phyloP scores from a whole-genome alignment of 2,329 filamentous ascomycete species.

The Ophiocordyceps australis region DNA sequence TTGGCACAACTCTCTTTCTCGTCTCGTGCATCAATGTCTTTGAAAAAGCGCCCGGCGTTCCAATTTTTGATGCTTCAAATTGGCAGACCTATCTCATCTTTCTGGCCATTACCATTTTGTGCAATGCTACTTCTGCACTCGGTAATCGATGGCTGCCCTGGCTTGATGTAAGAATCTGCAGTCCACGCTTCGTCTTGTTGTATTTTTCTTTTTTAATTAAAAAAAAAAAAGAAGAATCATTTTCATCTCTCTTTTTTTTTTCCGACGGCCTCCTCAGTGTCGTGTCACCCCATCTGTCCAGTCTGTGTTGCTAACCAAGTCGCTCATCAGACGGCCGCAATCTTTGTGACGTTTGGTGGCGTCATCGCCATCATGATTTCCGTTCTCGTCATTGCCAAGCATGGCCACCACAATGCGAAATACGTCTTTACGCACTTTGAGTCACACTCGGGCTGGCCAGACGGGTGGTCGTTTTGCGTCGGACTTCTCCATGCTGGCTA shows the following conservation, averaged over 20 bases:
- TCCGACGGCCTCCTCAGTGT: not conserved
- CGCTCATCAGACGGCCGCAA: conserved; percentile 40
- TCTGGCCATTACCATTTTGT: conserved; percentile 45
- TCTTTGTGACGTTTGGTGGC: conserved; percentile 59
- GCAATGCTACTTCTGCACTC: conserved; percentile 46
- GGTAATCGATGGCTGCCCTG: conserved; percentile 49
- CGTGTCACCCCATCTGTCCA: no score
- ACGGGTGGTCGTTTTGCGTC: conserved; percentile 57
- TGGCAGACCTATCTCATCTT: conserved; percentile 60
- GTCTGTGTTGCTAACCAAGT: conserved; percentile 4
- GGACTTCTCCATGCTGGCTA: conserved; percentile 57
- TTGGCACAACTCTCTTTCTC: conserved; percentile 52
- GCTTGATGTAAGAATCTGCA: conserved; percentile 50
- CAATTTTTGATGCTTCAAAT: conserved; percentile 24
- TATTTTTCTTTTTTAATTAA: not conserved
- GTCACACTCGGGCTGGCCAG: conserved; percentile 47
- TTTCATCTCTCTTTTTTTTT: not conserved
- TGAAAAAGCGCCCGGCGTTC: conserved; percentile 20
- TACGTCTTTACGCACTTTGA: conserved; percentile 56
- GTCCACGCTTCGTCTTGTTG: no score
- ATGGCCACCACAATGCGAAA: conserved; percentile 41
- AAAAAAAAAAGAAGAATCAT: no score
- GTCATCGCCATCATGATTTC: conserved; percentile 46
- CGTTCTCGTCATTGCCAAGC: conserved; percentile 47
- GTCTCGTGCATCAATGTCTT: conserved; percentile 38